phyloP scores from a whole-genome alignment of 2,329 filamentous ascomycete species.

The Mycocentrospora acerina region DNA sequence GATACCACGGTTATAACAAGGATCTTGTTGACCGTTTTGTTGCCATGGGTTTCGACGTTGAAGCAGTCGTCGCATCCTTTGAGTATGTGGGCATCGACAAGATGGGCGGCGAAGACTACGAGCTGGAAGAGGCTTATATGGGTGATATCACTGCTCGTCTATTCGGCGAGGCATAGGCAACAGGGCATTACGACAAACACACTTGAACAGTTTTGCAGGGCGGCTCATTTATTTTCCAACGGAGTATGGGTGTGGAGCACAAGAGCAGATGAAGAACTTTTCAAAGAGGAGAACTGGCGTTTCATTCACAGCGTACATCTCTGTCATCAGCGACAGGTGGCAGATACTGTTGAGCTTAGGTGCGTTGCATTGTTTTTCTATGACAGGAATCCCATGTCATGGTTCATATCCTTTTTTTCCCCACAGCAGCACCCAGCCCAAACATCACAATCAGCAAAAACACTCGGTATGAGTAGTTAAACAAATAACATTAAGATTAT shows the following conservation, averaged over 20 bases:
- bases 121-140: conserved; percentile 86
- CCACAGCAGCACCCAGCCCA: too few species aligned
- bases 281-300: not conserved
- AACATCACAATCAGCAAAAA: too few species aligned
- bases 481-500: too few species aligned
- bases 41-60: conserved; percentile 87
- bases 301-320: too few species aligned
- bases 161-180: conserved; percentile 65
- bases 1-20: conserved; percentile 86
- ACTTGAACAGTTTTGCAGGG: not conserved
- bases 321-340: too few species aligned
- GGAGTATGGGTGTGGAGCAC: too few species aligned
- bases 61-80: conserved; percentile 83
- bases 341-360: too few species aligned
- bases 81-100: conserved; percentile 77
- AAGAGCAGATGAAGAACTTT: not conserved
- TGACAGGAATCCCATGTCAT: too few species aligned
- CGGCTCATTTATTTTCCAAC: not conserved
- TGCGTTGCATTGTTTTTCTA: too few species aligned
- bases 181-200: too few species aligned
- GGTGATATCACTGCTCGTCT: conserved; percentile 85
- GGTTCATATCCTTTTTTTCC: too few species aligned
- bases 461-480: too few species aligned
- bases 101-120: conserved; percentile 76
- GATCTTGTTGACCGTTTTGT: conserved; percentile 81